Evolutionary conservation across 2,329 filamentous ascomycete species (phyloP).

Genomic region (Paradendryphiella salina): DNA sequence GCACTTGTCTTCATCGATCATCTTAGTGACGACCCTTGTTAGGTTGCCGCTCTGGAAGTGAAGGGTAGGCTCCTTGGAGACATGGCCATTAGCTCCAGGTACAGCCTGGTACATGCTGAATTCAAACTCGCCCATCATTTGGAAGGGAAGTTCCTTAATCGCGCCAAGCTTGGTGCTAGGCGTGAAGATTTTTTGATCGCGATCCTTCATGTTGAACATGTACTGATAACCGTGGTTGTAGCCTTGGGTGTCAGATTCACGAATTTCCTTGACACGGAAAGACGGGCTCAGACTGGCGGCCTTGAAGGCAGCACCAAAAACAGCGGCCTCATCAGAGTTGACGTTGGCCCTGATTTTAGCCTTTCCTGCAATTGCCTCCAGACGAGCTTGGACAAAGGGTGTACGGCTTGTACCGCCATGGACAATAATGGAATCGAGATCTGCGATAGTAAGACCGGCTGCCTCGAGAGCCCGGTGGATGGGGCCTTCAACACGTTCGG

Average conservation of each 20-base stretch:
- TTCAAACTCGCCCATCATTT: slow-evolving; percentile 78
- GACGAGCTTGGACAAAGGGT: slow-evolving; percentile 87
- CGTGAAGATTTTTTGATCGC: slow-evolving; percentile 82
- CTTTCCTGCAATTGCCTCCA: slow-evolving; percentile 74
- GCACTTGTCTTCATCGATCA: slow-evolving; percentile 80
- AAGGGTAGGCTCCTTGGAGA: slow-evolving; percentile 63
- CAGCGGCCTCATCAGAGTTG: slow-evolving; percentile 94
- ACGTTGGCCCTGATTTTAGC: slow-evolving; percentile 90
- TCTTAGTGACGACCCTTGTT: slow-evolving; percentile 75
- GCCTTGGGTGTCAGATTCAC: slow-evolving; percentile 72
- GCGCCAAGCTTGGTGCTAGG: slow-evolving; percentile 73
- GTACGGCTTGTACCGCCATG: slow-evolving; percentile 89
- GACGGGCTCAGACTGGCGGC: slow-evolving; percentile 89
- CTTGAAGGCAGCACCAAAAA: slow-evolving; percentile 93
- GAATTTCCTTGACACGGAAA: slow-evolving; percentile 97
- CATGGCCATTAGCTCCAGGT: slow-evolving; percentile 49
- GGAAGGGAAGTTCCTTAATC: slow-evolving; percentile 82
- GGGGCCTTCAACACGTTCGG: slow-evolving; percentile 67
- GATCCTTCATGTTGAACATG: slow-evolving; percentile 67
- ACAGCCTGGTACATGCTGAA: slow-evolving; percentile 79
- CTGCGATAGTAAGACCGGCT: slow-evolving; percentile 71
- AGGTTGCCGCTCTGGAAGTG: slow-evolving; percentile 79
- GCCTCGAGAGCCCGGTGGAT: slow-evolving; percentile 74
- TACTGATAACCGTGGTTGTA: slow-evolving; percentile 79
- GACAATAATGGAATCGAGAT: slow-evolving; percentile 88